Base-by-base conservation (phyloP, 2,329 filamentous ascomycete species). In the Didymella lethalis region DNA sequence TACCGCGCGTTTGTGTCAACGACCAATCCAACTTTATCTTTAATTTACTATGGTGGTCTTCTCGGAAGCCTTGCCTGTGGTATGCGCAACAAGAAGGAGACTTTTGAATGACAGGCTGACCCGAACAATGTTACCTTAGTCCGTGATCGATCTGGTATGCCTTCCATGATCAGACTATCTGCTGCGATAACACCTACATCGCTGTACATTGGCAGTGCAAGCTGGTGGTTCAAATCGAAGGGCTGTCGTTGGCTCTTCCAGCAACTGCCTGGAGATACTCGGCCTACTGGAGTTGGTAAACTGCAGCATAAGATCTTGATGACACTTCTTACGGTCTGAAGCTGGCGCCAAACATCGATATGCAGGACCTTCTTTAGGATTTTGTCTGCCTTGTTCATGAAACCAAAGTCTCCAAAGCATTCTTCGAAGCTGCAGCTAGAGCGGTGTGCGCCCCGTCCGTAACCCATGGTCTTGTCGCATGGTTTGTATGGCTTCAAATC, bases 361-460 rank as follows among this genome's bases (percentile, higher is more conserved):
- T 34, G 32, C 32, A 7, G 4, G 16, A 1, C 7, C 32, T 34
- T 16, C 32, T 7, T 34, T 2, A 36, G 32, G 6, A 11, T 36
- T 5, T 36, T 2, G 16, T 36, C n/a, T 7, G 32, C 32, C 7
- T 36, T 36, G 3, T 5, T 8, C 5, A 36, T 7, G 32, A 36
- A 7, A 14, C 32, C 32, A 11, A 40, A 40, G 36, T 40, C 36
- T 2, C 41, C 50, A 16, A 54, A 23, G 29, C 50, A 59, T 29
- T n/a, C 14, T 3, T 48, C 31, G 25, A 29, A 48, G 44, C n/a
- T 25, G 12, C 54, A 57, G 0, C 16, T 28, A 16, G 52, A 49
- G 7, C 18, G 1, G 25, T 56, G 40, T 4, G 10, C 14, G 10
- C 29, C 23, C 4, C 7, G 6, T 1, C 31, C 32, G 2, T 31